Percentiles rank a stretch among this genome's conserved stretches.
These are phyloP conservation scores for Amanita inopinata DNA, from an alignment of 768 basidiomycete species.

Conservation along the genomic window DNA sequence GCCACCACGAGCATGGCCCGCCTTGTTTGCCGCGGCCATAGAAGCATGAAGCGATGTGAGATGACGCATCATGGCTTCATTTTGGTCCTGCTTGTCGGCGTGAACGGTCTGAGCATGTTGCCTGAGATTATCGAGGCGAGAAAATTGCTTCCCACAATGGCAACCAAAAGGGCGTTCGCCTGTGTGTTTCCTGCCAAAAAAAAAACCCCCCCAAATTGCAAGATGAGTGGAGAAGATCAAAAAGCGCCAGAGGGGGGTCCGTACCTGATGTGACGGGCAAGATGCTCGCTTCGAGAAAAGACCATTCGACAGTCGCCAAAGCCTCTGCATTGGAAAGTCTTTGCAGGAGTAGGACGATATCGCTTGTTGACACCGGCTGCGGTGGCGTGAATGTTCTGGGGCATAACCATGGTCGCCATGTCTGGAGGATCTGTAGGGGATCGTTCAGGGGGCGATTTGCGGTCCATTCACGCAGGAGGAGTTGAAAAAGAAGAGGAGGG, in stretches of 20 bases:
- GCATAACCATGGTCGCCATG: conserved; percentile 21
- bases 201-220: conserved; percentile 8
- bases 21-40: conserved; percentile 56
- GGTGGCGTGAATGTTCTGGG: conserved; percentile 15
- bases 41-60: conserved; percentile 74
- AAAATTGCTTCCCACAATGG: conserved; percentile 93
- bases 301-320: conserved; percentile 97
- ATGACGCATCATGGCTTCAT: conserved; percentile 88
- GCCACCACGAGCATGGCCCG: conserved; percentile 15
- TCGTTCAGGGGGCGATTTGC: conserved; percentile 23
- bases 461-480: conserved; percentile 17
- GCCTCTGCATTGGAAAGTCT: conserved; percentile 92
- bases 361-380: conserved; percentile 36
- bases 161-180: conserved; percentile 95
- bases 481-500: conserved; percentile 14
- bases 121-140: conserved; percentile 90
- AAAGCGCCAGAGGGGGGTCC: conserved; percentile 17
- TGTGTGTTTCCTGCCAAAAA: conserved; percentile 77
- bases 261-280: conserved; percentile 91
- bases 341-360: conserved; percentile 77
- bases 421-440: conserved; percentile 17
- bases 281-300: conserved; percentile 90
- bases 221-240: conserved; percentile 11
- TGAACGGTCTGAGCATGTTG: conserved; percentile 98
- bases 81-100: conserved; percentile 84